Evolutionary conservation across 495 filamentous ascomycete genomes (phyloP).

Genomic region (Bacidia rubella): DNA sequence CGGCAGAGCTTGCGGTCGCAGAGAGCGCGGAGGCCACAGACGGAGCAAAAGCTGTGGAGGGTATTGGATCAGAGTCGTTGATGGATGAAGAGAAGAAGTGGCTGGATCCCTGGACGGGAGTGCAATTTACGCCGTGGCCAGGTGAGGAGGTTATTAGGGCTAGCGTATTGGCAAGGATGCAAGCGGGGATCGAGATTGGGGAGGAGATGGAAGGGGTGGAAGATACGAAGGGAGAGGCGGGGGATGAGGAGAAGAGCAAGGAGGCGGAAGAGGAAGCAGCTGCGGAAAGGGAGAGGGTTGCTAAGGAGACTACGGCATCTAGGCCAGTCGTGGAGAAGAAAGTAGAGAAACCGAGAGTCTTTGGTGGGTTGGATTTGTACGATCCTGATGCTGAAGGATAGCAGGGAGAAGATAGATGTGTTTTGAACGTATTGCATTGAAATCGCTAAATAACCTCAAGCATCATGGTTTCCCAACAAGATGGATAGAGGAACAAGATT

Average conservation of each 20-base stretch:
- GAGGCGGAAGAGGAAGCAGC: constrained; percentile 24
- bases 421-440: background rate
- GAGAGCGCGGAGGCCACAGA: background rate
- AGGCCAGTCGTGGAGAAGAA: constrained; percentile 15
- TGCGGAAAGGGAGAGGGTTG: constrained; percentile 15
- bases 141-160: constrained; percentile 44
- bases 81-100: constrained; percentile 26
- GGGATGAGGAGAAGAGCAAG: constrained; percentile 13
- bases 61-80: constrained; percentile 16
- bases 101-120: constrained; percentile 37
- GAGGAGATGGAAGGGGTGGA: constrained; percentile 39
- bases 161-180: constrained; percentile 48
- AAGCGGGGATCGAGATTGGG: constrained; percentile 42
- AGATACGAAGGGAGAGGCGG: constrained; percentile 13
- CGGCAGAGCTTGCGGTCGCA: background rate
- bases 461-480: background rate
- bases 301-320: constrained; percentile 25
- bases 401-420: background rate
- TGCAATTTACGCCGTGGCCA: constrained; percentile 56
- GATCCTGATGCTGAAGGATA: constrained; percentile 14
- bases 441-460: background rate
- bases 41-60: constrained; percentile 15
- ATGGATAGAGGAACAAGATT: background rate
- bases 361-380: constrained; percentile 23
- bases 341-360: background rate